Evolutionary conservation across 2,329 filamentous ascomycete genomes (phyloP).

Genomic region (Raffaelea albimanens): DNA sequence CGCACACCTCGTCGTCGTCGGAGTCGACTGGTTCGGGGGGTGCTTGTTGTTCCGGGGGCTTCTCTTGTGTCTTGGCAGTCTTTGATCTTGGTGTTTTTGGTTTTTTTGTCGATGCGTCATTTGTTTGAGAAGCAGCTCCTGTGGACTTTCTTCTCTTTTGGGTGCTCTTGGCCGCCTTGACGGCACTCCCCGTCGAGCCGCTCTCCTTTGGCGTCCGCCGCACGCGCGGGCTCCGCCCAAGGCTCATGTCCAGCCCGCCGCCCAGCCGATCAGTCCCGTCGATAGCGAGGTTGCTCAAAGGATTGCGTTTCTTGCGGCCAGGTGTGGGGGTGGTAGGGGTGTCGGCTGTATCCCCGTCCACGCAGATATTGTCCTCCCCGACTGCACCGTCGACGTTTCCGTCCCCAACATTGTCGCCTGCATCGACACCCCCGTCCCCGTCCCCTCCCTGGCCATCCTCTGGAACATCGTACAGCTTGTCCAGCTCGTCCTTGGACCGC

Average conservation of each 20-base stretch:
- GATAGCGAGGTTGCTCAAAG: constrained; percentile 8
- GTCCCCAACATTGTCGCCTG: constrained; percentile 9
- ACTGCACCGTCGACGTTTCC: neutral
- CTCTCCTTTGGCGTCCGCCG: constrained; percentile 10
- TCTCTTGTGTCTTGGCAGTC: neutral
- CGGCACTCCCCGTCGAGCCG: no score
- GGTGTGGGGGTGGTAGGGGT: neutral
- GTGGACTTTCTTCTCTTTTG: neutral
- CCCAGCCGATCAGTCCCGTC: constrained; percentile 28
- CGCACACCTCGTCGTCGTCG: constrained; percentile 46
- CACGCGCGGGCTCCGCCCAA: constrained; percentile 30
- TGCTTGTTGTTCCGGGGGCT: constrained; percentile 17
- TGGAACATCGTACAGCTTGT: constrained; percentile 15
- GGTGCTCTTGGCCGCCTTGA: neutral
- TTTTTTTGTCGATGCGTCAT: neutral
- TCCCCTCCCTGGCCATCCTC: neutral
- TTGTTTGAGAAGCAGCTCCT: neutral
- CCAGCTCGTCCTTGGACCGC: constrained; percentile 2
- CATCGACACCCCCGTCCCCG: neutral
- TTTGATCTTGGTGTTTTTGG: neutral
- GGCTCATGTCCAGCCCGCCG: constrained; percentile 41
- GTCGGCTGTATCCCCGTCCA: neutral
- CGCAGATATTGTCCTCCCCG: constrained; percentile 1
- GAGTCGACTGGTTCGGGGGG: constrained; percentile 18
- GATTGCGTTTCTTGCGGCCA: constrained; percentile 8